A percentile compares a stretch with the other conserved stretches of the same genome.
Conservation (phyloP, 2,329 filamentous ascomycete species). For the Fusarium mundagurra region DNA sequence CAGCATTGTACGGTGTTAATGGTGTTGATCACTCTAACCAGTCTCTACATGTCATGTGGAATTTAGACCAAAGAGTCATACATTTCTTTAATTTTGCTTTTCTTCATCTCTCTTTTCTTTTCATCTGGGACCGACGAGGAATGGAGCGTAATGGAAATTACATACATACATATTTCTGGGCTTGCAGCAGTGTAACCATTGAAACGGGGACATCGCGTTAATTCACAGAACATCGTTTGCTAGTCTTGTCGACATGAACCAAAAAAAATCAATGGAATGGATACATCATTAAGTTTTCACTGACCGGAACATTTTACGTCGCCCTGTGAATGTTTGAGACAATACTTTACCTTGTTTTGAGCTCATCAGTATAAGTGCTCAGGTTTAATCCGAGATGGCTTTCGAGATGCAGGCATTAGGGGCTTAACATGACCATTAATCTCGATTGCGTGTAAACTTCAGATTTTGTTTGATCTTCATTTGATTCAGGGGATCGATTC, state of each 20-base stretch:
- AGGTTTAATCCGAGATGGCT: not conserved
- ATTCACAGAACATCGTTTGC: slow-evolving; percentile 30
- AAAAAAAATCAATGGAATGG: slow-evolving; percentile 26
- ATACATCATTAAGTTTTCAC: slow-evolving; percentile 17
- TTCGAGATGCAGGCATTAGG: slow-evolving; percentile 10
- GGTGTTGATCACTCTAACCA: slow-evolving; percentile 59
- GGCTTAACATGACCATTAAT: not conserved
- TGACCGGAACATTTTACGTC: not conserved
- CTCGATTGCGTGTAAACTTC: not conserved
- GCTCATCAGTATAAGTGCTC: not conserved
- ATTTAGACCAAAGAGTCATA: slow-evolving; percentile 51
- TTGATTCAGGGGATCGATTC: slow-evolving; percentile 1
- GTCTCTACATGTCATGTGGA: slow-evolving; percentile 50
- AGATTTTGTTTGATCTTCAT: slow-evolving; percentile 9
- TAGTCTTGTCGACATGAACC: slow-evolving; percentile 23
- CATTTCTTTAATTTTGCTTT: slow-evolving; percentile 50
- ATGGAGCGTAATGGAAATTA: slow-evolving; percentile 25
- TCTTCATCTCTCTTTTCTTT: slow-evolving; percentile 41
- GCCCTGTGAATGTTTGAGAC: slow-evolving; percentile 11
- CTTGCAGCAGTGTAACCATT: slow-evolving; percentile 26
- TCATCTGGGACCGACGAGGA: slow-evolving; percentile 24
- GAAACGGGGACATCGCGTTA: slow-evolving; percentile 29
- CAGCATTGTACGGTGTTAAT: slow-evolving; percentile 68
- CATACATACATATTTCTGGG: slow-evolving; percentile 27
- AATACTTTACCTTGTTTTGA: not conserved